Evolutionary conservation across 257 asterid genomes (phyloP).

Genomic region (Solanum chiquidenum): DNA sequence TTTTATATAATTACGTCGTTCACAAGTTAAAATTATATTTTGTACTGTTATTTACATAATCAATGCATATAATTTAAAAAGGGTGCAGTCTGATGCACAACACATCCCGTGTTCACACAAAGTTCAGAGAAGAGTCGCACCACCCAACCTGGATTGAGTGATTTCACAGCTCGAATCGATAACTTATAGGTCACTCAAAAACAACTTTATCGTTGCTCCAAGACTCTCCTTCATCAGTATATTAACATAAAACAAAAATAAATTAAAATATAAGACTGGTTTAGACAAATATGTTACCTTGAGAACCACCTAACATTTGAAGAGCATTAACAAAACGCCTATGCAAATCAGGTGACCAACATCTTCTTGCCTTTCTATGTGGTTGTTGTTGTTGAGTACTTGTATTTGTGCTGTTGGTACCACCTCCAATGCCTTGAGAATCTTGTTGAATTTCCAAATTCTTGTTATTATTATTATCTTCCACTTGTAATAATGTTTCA

Average conservation of each 20-base stretch:
- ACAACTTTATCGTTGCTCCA: background rate
- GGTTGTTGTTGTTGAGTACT: constrained; percentile 41
- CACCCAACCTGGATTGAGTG: background rate
- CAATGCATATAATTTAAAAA: background rate
- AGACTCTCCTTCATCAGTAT: background rate
- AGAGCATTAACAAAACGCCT: constrained; percentile 90
- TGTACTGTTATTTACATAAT: background rate
- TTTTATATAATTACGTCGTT: too few relatives aligned
- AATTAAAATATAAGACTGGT: too few relatives aligned
- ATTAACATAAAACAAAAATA: background rate
- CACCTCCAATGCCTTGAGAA: constrained; percentile 9
- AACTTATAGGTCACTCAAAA: background rate
- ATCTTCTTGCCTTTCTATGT: constrained; percentile 88
- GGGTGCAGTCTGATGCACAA: background rate
- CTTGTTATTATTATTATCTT: constrained; percentile 17
- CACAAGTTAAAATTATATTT: background rate
- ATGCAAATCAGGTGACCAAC: constrained; percentile 98
- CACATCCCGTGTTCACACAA: background rate
- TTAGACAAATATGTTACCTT: constrained; percentile 38
- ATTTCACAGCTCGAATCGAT: background rate
- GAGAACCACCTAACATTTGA: constrained; percentile 97
- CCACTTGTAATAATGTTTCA: constrained; percentile 17
- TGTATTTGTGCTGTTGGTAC: background rate
- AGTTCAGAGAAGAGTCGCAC: background rate
- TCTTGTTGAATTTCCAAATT: constrained; percentile 19